A percentile compares a stretch with the other conserved stretches of the same genome.
phyloP scores from a whole-genome alignment of 192 early-diverging fungal genomes.

The Haplosporangium gracile region DNA sequence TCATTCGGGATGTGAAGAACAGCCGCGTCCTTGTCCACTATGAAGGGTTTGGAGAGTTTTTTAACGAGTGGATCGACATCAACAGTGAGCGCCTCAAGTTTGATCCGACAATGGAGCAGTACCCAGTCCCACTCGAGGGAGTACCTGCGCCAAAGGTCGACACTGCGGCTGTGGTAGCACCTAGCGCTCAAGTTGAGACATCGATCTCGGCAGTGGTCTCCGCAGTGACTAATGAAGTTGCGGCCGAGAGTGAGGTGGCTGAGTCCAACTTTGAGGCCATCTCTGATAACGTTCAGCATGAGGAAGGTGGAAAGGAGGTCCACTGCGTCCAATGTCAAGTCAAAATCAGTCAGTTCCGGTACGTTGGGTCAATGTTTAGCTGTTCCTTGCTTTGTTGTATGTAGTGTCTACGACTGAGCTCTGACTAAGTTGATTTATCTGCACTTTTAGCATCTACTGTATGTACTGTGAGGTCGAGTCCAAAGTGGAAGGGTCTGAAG shows the following conservation, averaged over 20 bases:
- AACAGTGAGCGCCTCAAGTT: slow-evolving; percentile 68
- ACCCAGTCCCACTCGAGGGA: background rate
- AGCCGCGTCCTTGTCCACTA: slow-evolving; percentile 74
- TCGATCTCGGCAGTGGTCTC: background rate
- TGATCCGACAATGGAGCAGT: slow-evolving; percentile 27
- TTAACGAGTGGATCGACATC: slow-evolving; percentile 80
- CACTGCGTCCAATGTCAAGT: slow-evolving; percentile 83
- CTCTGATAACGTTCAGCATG: background rate
- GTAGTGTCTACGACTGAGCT: background rate
- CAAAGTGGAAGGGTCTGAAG: slow-evolving; percentile 14
- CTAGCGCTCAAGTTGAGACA: background rate
- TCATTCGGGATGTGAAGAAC: slow-evolving; percentile 69
- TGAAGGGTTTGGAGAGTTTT: slow-evolving; percentile 61
- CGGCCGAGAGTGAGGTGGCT: background rate
- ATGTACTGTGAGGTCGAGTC: slow-evolving; percentile 78
- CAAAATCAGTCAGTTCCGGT: slow-evolving; percentile 84
- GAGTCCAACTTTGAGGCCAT: background rate
- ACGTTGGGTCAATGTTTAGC: slow-evolving; percentile 15
- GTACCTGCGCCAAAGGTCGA: background rate
- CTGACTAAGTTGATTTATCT: background rate
- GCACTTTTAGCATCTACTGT: slow-evolving; percentile 71
- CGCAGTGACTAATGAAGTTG: background rate
- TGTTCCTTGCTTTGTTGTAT: background rate
- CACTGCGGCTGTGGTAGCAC: background rate
- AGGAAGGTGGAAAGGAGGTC: slow-evolving; percentile 12